Evolutionary conservation across 441 rosid species (phyloP).

Genomic region (Biscutella laevigata): DNA sequence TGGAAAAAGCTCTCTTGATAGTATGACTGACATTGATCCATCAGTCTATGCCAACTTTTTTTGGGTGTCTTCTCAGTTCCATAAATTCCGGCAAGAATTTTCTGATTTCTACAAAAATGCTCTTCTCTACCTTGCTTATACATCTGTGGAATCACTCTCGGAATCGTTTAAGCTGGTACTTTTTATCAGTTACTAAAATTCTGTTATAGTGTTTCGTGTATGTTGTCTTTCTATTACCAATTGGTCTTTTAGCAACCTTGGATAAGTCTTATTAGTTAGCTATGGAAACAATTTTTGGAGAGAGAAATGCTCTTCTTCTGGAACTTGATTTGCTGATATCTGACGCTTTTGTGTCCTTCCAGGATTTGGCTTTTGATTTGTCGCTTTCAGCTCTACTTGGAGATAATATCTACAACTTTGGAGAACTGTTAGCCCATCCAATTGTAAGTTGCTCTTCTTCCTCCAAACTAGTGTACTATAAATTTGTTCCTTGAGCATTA

Average conservation of each 20-base stretch:
- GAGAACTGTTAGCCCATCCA: constrained; percentile 97
- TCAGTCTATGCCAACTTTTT: constrained; percentile 85
- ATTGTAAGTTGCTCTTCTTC: constrained; percentile 48
- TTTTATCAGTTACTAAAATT: no score
- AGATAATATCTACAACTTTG: constrained; percentile 92
- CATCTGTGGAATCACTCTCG: constrained; percentile 84
- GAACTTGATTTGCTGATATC: not conserved
- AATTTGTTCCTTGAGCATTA: not conserved
- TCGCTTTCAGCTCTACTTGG: constrained; percentile 93
- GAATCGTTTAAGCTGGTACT: constrained; percentile 87
- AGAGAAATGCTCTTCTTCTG: not conserved
- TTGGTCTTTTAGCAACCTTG: not conserved
- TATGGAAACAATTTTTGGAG: no score
- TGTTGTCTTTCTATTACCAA: not conserved
- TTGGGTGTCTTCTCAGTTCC: constrained; percentile 88
- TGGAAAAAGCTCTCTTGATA: constrained; percentile 73
- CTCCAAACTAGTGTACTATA: not conserved
- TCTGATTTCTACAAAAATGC: constrained; percentile 86
- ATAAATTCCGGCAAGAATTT: constrained; percentile 73
- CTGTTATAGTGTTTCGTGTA: not conserved
- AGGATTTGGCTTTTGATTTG: constrained; percentile 97
- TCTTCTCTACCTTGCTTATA: constrained; percentile 91
- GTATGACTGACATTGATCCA: constrained; percentile 98
- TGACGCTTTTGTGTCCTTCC: constrained; percentile 18
- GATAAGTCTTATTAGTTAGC: not conserved